Evolutionary conservation across 1,284 basidiomycete genomes (phyloP), one percentile per base, ranked within the genome.

Genomic region (Caloboletus inedulis): DNA sequence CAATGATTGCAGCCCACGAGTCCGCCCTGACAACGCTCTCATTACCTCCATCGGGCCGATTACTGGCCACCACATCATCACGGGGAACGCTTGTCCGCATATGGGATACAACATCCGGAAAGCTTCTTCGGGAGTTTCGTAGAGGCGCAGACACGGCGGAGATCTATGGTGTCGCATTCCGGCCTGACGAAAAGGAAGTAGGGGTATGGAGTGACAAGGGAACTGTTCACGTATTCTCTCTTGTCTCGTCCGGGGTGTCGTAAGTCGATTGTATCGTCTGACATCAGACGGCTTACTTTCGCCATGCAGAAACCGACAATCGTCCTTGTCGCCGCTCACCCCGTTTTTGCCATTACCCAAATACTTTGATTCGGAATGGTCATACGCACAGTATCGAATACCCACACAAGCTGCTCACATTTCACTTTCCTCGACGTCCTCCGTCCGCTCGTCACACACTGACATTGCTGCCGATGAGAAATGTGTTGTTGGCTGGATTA

Each of bases 181-280:
- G 86, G 56, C 85, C 84, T 8, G 90, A 89, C 62, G 89, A 90
- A 69, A 79, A 77, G 50, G 88, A 92, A 61, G 72, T 95, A 1
- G 91, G 89, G 61, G 90, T 90, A 9, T 93, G 92, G 89, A 96
- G 93, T 67, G 95, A 98, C 71, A 98, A 98, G 73, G 94, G 95
- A 35, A 98, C 95, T 0, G 84, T 98, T 4, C 94, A 98, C 67
- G 77, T 96, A 21, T 94, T 94, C 69, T 84, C 87, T 31, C 79
- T 96, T 52, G 75, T 78, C 37, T 75, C 77, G 29, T 80, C 85
- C 34, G 81, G 82, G 10, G 68, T 79, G 56, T 80, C 82, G 87
- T 89, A 67, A 77, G 85, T 79, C 33, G 30, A 16, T 36, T 40
- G 29, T 48, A 30, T 52, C 43, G 23, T 45, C 27, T 51, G 30